Evolutionary conservation across 345 rosid genomes (phyloP).

Genomic region (Cardiospermum halicacabum): DNA sequence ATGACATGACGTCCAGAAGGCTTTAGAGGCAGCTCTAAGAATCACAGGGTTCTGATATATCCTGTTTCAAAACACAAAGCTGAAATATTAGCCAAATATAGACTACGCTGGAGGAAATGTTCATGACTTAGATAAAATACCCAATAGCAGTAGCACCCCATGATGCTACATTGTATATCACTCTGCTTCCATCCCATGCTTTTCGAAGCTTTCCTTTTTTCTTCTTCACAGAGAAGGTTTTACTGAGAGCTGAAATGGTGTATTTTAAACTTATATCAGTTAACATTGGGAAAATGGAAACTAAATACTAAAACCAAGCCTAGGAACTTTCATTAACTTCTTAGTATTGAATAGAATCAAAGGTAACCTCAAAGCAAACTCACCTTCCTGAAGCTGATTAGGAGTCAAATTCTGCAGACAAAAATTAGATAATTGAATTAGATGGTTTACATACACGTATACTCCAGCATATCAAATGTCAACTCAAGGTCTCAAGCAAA

Average conservation of each 20-base stretch:
- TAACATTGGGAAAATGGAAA: not conserved
- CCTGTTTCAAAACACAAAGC: conserved; percentile 33
- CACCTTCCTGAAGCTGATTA: conserved; percentile 93
- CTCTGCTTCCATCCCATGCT: conserved; percentile 99
- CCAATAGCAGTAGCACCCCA: conserved; percentile 99
- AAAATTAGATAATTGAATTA: not conserved
- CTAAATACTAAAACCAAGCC: not conserved
- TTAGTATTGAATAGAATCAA: not conserved
- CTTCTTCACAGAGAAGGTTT: conserved; percentile 78
- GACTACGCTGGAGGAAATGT: not conserved
- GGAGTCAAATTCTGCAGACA: conserved; percentile 71
- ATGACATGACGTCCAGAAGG: conserved; percentile 84
- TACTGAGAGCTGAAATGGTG: conserved; percentile 68
- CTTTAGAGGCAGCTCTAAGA: conserved; percentile 70
- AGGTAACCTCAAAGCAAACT: conserved; percentile 17
- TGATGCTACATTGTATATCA: conserved; percentile 85
- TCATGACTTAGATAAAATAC: conserved; percentile 24
- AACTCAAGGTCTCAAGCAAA: not conserved
- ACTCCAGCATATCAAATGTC: too few species aligned
- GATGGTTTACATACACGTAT: not conserved
- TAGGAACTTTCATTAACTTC: not conserved
- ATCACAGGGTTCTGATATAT: conserved; percentile 89
- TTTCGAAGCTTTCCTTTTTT: conserved; percentile 89
- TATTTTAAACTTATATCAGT: conserved; percentile 7
- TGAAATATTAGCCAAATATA: not conserved